Base-by-base conservation (phyloP, 257 asterid genomes). In the Fraxinus cuspidata region DNA sequence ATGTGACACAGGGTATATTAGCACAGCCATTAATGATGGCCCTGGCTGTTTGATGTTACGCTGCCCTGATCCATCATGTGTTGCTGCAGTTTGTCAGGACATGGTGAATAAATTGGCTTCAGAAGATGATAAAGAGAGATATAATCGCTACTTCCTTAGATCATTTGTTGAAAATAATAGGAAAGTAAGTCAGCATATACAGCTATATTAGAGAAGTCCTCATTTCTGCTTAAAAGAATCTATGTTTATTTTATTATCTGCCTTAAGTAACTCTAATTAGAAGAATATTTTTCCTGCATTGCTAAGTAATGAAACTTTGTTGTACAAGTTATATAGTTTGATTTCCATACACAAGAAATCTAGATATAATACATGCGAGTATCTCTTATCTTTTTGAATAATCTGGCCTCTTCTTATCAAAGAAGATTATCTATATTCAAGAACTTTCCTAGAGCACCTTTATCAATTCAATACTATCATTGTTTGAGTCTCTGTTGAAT, bases 41-140 rank as follows among this genome's bases (percentile, higher is more conserved):
- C 97, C 98, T 84, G 98, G 98, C 83, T 92, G 98, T 83, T 85
- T 92, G 88, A 90, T 77, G 92, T 85, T 92, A 85, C 93, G 94
- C n/a, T 94, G 98, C 79, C 98, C 98, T 53, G 97, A 89, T 87
- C 97, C 97, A 86, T 90, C 97, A 71, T 93, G 98, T 84, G 81
- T 85, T 44, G 98, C 96, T 81, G 98, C 94, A 68, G 81, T 93
- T 74, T 92, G 93, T 77, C 91, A 87, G 83, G 98, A 93, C 84
- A 93, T 93, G 98, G 89, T 93, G 86, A 87, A 86, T 76, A 82
- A 79, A 67, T 82, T 91, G 84, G 92, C 96, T 78, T 79, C 85
- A 27, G 70, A 75, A 29, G 97, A 91, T 66, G 96, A 91, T 79
- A 90, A 72, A 85, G 86, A 73, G 80, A 91, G 87, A 75, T 91